phyloP scores from a whole-genome alignment of 1,284 basidiomycete species.

The Tilletia horrida region DNA sequence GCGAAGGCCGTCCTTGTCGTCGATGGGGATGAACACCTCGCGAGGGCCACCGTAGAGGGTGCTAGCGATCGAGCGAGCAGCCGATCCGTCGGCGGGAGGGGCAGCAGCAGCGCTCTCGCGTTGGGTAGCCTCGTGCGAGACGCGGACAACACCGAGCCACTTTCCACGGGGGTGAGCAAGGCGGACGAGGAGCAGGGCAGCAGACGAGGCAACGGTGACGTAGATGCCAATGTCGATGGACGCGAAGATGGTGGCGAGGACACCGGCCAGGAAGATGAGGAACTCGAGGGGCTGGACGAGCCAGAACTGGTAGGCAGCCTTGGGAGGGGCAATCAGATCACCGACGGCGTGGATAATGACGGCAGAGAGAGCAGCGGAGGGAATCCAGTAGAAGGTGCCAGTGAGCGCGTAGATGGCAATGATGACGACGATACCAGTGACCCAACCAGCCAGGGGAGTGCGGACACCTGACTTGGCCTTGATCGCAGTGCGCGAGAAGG shows the following conservation, averaged over 20 bases:
- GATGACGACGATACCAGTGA: slow-evolving; percentile 82
- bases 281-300: slow-evolving; percentile 88
- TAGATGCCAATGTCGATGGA: slow-evolving; percentile 91
- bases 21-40: slow-evolving; percentile 79
- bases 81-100: slow-evolving; percentile 7
- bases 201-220: slow-evolving; percentile 74
- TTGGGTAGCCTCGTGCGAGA: slow-evolving; percentile 52
- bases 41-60: slow-evolving; percentile 25
- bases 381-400: slow-evolving; percentile 53
- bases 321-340: slow-evolving; percentile 82
- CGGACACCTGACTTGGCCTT: slow-evolving; percentile 95
- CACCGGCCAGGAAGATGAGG: slow-evolving; percentile 82
- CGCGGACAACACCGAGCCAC: slow-evolving; percentile 74
- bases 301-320: slow-evolving; percentile 86
- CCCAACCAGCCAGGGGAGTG: slow-evolving; percentile 83
- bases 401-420: slow-evolving; percentile 85
- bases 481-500: slow-evolving; percentile 93
- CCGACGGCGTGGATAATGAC: slow-evolving; percentile 89
- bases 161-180: slow-evolving; percentile 85
- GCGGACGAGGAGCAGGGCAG: slow-evolving; percentile 77
- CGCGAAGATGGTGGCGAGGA: slow-evolving; percentile 68
- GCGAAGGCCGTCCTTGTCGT: slow-evolving; percentile 61
- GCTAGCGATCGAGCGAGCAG: slow-evolving; percentile 21
- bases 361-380: slow-evolving; percentile 69
- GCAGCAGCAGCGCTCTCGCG: slow-evolving; percentile 13